A percentile compares a stretch with the other conserved stretches of the same genome.
These are phyloP conservation scores for Pichia insulana DNA, from an alignment of 805 yeast species.

Conservation along the genomic window DNA sequence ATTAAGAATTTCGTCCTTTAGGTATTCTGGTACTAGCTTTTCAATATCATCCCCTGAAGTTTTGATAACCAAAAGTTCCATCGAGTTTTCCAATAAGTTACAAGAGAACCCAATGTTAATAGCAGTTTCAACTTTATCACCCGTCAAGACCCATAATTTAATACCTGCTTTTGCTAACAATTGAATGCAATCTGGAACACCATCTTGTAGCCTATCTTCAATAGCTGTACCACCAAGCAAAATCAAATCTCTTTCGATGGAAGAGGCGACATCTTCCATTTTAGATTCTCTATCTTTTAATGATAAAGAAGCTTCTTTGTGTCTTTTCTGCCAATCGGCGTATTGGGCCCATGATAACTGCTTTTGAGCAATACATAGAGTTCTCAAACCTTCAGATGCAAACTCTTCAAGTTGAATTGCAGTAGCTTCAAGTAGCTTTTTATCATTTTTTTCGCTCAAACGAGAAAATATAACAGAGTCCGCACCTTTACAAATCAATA, in stretches of 20 bases:
- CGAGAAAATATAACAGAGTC: conserved; percentile 72
- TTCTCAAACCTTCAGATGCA: conserved; percentile 79
- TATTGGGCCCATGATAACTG: conserved; percentile 58
- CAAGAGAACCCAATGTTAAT: conserved; percentile 83
- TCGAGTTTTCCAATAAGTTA: conserved; percentile 63
- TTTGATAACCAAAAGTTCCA: conserved; percentile 63
- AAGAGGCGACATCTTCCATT: conserved; percentile 68
- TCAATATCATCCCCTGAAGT: conserved; percentile 49
- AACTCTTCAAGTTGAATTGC: conserved; percentile 68
- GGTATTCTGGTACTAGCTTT: conserved; percentile 29
- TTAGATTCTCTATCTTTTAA: conserved; percentile 53
- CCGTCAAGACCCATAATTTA: conserved; percentile 79
- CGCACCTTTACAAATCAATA: conserved; percentile 77
- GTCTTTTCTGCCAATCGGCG: conserved; percentile 51
- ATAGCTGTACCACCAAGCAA: conserved; percentile 80
- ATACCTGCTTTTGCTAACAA: conserved; percentile 68
- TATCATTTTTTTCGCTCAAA: conserved; percentile 39
- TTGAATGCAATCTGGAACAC: conserved; percentile 77
- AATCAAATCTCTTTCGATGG: conserved; percentile 56
- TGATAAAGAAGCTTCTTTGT: conserved; percentile 59
- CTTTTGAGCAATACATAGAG: conserved; percentile 69
- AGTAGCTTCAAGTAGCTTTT: conserved; percentile 43
- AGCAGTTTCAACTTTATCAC: conserved; percentile 87
- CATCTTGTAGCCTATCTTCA: conserved; percentile 78
- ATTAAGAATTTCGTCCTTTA: conserved; percentile 15